These are phyloP conservation scores for Backusella parvicylindrica DNA, from an alignment of 192 early-diverging fungal genomes.

Conservation along the genomic window DNA sequence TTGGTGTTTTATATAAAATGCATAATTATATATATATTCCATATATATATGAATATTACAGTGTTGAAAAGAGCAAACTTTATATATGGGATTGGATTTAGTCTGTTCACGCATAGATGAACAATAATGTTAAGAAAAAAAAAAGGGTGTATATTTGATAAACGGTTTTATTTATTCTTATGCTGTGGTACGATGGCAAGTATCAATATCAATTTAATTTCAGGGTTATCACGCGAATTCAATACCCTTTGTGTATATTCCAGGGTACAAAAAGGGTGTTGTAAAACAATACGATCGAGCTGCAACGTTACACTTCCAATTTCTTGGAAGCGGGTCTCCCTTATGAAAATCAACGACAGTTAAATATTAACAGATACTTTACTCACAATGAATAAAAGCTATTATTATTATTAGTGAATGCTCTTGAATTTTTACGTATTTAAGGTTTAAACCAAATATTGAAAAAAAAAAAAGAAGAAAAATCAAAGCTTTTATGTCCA, in stretches of 20 bases:
- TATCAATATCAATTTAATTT: background rate
- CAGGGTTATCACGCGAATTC: background rate
- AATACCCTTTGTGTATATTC: background rate
- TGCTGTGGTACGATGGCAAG: background rate
- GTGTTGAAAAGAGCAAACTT: background rate
- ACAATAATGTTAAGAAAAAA: background rate
- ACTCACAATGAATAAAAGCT: too few species aligned
- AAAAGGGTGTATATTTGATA: background rate
- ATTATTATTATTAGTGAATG: too few species aligned
- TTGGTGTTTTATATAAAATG: background rate
- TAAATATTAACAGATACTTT: background rate
- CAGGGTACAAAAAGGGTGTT: background rate
- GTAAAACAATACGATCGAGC: background rate
- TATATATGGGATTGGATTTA: background rate
- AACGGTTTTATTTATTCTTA: background rate
- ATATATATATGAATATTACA: background rate
- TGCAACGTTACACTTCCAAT: background rate
- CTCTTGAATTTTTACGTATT: too few species aligned
- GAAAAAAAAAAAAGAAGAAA: too few species aligned
- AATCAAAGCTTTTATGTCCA: too few species aligned
- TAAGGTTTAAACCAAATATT: too few species aligned
- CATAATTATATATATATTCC: background rate
- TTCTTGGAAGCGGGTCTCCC: background rate
- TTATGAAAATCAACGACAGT: background rate
- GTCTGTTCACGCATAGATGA: background rate